Evolutionary conservation across 192 early-diverging fungal species (phyloP).

Genomic region (Diversispora eburnea): DNA sequence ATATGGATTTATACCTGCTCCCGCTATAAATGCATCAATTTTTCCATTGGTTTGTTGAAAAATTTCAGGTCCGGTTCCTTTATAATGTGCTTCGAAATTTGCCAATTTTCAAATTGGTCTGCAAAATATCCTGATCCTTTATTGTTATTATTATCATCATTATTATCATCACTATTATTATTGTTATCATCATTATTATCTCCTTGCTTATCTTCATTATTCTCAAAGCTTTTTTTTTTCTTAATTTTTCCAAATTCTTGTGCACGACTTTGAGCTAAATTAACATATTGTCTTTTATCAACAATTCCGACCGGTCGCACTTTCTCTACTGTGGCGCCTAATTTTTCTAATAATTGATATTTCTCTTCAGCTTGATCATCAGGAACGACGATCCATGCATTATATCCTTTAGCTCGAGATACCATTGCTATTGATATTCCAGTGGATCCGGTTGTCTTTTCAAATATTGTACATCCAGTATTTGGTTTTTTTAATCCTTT

Average conservation of each 20-base stretch:
- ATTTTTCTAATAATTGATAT: conserved; percentile 72
- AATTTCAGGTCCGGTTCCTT: conserved; percentile 89
- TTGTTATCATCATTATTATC: too few relatives aligned
- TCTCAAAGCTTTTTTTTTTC: too few relatives aligned
- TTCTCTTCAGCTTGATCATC: conserved; percentile 93
- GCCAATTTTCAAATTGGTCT: conserved; percentile 94
- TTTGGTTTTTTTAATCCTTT: too few relatives aligned
- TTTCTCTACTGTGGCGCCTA: conserved; percentile 87
- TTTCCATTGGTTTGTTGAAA: conserved; percentile 62
- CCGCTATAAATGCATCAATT: conserved; percentile 85
- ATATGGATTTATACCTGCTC: conserved; percentile 56
- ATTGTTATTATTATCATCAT: background rate
- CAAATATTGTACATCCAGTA: too few relatives aligned
- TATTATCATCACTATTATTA: too few relatives aligned
- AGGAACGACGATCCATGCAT: too few relatives aligned
- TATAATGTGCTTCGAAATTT: conserved; percentile 78
- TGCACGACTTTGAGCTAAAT: conserved; percentile 76
- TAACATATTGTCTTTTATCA: conserved; percentile 89
- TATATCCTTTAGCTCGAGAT: too few relatives aligned
- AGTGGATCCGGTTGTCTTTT: too few relatives aligned
- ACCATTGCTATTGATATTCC: too few relatives aligned
- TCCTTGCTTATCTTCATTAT: background rate
- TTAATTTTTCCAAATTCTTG: conserved; percentile 50
- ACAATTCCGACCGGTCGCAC: conserved; percentile 90
- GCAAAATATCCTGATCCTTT: conserved; percentile 68